Evolutionary conservation across 106 monocot species (phyloP).

Genomic region (Dendrobium huoshanense): DNA sequence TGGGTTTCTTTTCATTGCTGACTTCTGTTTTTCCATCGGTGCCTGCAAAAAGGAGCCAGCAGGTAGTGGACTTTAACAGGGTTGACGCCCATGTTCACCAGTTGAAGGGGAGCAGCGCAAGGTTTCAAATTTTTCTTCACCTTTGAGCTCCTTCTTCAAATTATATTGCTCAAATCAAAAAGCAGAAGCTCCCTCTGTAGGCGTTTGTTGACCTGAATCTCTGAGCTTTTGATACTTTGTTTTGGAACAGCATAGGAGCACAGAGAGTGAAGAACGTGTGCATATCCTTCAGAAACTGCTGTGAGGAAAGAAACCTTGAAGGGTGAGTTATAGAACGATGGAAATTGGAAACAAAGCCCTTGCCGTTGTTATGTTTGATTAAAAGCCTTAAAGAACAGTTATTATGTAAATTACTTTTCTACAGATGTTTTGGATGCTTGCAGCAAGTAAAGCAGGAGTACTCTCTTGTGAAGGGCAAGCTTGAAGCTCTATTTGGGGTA

Average conservation of each 20-base stretch:
- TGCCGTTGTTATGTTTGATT: not conserved
- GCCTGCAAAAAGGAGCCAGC: conserved; percentile 20
- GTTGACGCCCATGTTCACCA: conserved; percentile 64
- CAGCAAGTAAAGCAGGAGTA: conserved; percentile 60
- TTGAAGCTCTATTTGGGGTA: conserved; percentile 54
- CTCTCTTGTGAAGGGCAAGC: conserved; percentile 38
- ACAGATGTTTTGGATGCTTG: conserved; percentile 50
- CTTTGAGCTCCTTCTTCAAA: not conserved
- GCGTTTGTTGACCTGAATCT: not conserved
- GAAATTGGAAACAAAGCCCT: not conserved
- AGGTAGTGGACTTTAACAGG: conserved; percentile 43
- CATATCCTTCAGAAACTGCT: conserved; percentile 42
- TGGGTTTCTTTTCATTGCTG: not conserved
- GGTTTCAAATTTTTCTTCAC: conserved; percentile 17
- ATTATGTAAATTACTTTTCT: not conserved
- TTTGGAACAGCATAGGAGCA: conserved; percentile 52
- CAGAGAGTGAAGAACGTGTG: conserved; percentile 60
- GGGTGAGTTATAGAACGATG: conserved; percentile 22
- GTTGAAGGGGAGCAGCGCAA: conserved; percentile 71
- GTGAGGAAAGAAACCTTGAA: conserved; percentile 31
- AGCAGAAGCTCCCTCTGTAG: not conserved
- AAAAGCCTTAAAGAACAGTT: not conserved
- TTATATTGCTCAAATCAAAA: no score
- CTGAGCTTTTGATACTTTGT: not conserved
- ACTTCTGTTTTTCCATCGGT: not conserved